Conservation (phyloP, 306 rosid species). For the Cyclanthera cordifolia region DNA sequence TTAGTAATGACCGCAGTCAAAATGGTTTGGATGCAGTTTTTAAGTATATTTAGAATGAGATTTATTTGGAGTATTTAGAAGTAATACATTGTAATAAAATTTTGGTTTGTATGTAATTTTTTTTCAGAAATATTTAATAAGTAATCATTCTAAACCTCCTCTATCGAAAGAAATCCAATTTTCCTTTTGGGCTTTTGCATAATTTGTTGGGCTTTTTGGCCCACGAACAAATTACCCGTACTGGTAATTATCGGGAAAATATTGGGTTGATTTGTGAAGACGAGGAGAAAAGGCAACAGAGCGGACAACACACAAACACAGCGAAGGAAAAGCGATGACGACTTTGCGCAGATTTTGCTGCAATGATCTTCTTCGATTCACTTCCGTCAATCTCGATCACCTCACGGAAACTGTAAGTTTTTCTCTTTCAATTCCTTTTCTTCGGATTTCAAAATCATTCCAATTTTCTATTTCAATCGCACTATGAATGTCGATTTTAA, state of each 20-base stretch:
- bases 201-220: not conserved
- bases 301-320: not conserved
- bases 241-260: not conserved
- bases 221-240: not conserved
- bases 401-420: slow-evolving; percentile 78
- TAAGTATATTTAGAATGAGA: too few relatives aligned
- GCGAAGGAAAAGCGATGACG: slow-evolving; percentile 40
- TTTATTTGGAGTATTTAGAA: too few relatives aligned
- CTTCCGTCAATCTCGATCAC: slow-evolving; percentile 80
- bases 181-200: not conserved
- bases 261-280: not conserved
- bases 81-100: too few relatives aligned
- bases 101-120: too few relatives aligned
- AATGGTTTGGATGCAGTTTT: too few relatives aligned
- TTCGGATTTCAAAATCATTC: not conserved
- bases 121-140: too few relatives aligned
- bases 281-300: not conserved
- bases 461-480: not conserved
- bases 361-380: slow-evolving; percentile 86
- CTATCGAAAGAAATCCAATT: not conserved
- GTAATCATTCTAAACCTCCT: too few relatives aligned
- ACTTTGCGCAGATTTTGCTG: slow-evolving; percentile 91
- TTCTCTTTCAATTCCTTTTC: not conserved
- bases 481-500: not conserved
- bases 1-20: too few relatives aligned